Conservation (phyloP, 306 rosid species). For the barrel medic (Medicago truncatula) region MtrunA17r5.0-ANR NC_053047.1:4324001-4324500, state of each 20-base stretch:
- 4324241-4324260: neutral
- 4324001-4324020: neutral
- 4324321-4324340: neutral
- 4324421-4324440: neutral
- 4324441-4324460: neutral
- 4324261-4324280: neutral
- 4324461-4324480: neutral
- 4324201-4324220: neutral
- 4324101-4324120: neutral
- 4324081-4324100: neutral
- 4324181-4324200: neutral
- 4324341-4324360: neutral
- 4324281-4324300: neutral
- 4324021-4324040: neutral
- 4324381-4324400: neutral
- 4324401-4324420: neutral
- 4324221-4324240: neutral
- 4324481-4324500: neutral
- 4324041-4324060: neutral
- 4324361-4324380: neutral
- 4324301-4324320: neutral
- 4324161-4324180: neutral
- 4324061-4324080: neutral
- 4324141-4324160: constrained; percentile 1
- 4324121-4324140: neutral